Conservation (phyloP, 345 rosid species). For the Lepidium didymum region DNA sequence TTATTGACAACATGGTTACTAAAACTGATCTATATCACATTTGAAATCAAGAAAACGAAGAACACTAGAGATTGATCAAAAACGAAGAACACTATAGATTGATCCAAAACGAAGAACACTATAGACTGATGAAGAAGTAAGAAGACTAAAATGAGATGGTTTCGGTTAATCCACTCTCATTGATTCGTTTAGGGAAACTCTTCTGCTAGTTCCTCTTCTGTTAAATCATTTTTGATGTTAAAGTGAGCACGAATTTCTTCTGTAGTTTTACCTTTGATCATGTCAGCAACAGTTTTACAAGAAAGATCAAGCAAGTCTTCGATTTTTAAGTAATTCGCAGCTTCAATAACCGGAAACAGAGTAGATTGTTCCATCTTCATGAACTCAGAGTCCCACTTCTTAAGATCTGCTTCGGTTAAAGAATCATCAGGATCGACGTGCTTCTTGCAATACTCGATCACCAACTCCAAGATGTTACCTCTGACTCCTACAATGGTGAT, state of each 20-base stretch:
- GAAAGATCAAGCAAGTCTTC: constrained; percentile 43
- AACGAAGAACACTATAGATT: too few relatives aligned
- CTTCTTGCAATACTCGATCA: constrained; percentile 59
- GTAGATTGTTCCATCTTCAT: constrained; percentile 43
- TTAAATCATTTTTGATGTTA: constrained; percentile 48
- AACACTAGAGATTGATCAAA: too few relatives aligned
- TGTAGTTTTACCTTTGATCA: constrained; percentile 42
- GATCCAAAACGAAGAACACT: too few relatives aligned
- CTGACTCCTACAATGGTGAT: constrained; percentile 49
- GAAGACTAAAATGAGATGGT: too few relatives aligned
- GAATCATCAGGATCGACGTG: constrained; percentile 37
- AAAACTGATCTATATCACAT: background rate
- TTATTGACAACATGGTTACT: too few relatives aligned
- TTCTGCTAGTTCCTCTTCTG: constrained; percentile 46
- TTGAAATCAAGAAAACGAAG: background rate
- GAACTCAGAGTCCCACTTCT: constrained; percentile 55
- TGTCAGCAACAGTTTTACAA: constrained; percentile 52
- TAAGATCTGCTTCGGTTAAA: constrained; percentile 28
- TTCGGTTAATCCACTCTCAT: background rate
- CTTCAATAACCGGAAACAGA: constrained; percentile 45
- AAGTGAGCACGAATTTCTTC: constrained; percentile 50
- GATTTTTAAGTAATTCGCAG: constrained; percentile 52
- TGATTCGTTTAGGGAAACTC: constrained; percentile 44
- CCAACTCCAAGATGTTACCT: constrained; percentile 43
- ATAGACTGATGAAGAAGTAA: too few relatives aligned